Evolutionary conservation across 2,329 filamentous ascomycete species (phyloP).

Genomic region (Claviceps sp.): DNA sequence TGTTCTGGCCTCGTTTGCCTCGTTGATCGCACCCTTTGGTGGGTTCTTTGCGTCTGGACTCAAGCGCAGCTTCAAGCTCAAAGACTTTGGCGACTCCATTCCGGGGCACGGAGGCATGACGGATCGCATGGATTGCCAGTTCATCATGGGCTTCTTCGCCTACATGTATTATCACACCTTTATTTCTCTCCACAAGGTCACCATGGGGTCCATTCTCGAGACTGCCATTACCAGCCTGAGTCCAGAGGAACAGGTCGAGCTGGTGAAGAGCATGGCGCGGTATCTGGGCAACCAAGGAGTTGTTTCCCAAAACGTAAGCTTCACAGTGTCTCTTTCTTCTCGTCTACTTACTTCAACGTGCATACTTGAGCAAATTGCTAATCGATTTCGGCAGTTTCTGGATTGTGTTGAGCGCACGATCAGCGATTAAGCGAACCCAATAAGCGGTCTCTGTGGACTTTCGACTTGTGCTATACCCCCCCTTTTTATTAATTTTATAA

Average conservation of each 20-base stretch:
- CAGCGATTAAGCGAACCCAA: neutral
- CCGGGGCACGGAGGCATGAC: conserved; percentile 97
- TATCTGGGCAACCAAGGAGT: conserved; percentile 53
- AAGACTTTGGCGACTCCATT: conserved; percentile 97
- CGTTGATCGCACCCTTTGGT: conserved; percentile 90
- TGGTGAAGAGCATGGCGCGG: conserved; percentile 50
- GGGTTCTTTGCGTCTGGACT: conserved; percentile 96
- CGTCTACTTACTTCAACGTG: too few species aligned
- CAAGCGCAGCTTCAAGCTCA: conserved; percentile 99
- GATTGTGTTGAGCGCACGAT: conserved; percentile 11
- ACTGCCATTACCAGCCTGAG: conserved; percentile 80
- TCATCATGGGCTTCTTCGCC: conserved; percentile 98
- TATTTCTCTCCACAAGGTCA: conserved; percentile 77
- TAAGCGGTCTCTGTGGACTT: neutral
- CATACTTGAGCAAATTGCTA: neutral
- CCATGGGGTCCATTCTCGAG: conserved; percentile 78
- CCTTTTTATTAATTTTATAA: neutral
- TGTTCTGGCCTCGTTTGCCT: conserved; percentile 83
- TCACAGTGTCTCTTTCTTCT: neutral
- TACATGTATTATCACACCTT: conserved; percentile 99
- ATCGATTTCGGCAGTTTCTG: conserved; percentile 7
- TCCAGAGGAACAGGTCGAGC: conserved; percentile 78
- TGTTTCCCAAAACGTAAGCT: conserved; percentile 17
- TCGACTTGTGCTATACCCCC: neutral
- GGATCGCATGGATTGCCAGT: conserved; percentile 98